Evolutionary conservation across 2,329 filamentous ascomycete species (phyloP).

Genomic region (Epichloe baconii): DNA sequence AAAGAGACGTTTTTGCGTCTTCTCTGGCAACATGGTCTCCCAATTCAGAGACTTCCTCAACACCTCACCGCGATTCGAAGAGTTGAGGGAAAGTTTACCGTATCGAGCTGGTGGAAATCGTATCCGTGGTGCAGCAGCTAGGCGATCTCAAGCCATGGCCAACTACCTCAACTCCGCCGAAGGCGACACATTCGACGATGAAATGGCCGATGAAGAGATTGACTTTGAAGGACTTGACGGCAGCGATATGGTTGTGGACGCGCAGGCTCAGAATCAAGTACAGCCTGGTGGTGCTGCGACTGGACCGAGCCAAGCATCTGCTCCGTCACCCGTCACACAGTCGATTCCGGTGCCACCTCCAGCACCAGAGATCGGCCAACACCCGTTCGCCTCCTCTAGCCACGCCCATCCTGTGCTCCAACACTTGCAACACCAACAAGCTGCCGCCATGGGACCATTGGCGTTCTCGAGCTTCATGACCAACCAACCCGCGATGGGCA

Average conservation of each 20-base stretch:
- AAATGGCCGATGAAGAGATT: slow-evolving; percentile 31
- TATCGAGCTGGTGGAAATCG: slow-evolving; percentile 7
- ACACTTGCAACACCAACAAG: slow-evolving; percentile 9
- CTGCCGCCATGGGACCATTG: slow-evolving; percentile 11
- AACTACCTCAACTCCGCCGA: slow-evolving; percentile 12
- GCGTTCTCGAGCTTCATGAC: slow-evolving; percentile 17
- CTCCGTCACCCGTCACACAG: slow-evolving; percentile 9
- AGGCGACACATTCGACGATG: slow-evolving; percentile 27
- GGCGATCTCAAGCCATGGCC: slow-evolving; percentile 9
- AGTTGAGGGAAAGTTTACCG: slow-evolving; percentile 23
- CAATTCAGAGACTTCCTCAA: slow-evolving; percentile 71
- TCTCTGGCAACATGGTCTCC: slow-evolving; percentile 74
- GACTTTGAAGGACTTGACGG: slow-evolving; percentile 28
- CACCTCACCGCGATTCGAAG: slow-evolving; percentile 32
- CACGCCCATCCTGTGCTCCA: slow-evolving; percentile 10
- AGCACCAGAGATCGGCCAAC: slow-evolving; percentile 12
- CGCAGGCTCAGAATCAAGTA: slow-evolving; percentile 13
- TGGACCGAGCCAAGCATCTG: background rate
- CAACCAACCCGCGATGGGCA: slow-evolving; percentile 12
- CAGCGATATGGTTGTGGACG: slow-evolving; percentile 25
- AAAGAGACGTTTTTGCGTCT: slow-evolving; percentile 91
- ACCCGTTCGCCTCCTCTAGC: slow-evolving; percentile 11
- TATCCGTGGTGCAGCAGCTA: slow-evolving; percentile 6
- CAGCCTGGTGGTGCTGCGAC: background rate
- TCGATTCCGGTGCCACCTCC: slow-evolving; percentile 17